Conservation (phyloP, 352 stramenopile genomes). For the Phytophthora constricta region DNA sequence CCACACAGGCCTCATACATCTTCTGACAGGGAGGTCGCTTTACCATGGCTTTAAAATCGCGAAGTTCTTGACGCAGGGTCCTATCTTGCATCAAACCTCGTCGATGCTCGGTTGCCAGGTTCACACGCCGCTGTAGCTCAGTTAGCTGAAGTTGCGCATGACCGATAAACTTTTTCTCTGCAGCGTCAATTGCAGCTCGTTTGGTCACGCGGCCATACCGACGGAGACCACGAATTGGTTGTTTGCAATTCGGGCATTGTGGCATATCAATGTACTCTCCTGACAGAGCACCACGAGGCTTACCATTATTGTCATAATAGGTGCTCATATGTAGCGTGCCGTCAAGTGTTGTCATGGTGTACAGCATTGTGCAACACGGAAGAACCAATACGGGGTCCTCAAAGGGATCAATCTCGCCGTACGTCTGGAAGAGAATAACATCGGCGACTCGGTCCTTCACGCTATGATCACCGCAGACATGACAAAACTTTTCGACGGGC, state of each 20-base stretch:
- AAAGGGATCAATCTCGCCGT: conserved; percentile 62
- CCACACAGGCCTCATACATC: conserved; percentile 39
- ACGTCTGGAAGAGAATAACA: conserved; percentile 64
- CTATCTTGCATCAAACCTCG: conserved; percentile 21
- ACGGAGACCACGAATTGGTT: conserved; percentile 46
- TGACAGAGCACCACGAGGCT: conserved; percentile 24
- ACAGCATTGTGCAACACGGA: conserved; percentile 72
- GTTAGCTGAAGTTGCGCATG: conserved; percentile 29
- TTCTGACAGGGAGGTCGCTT: conserved; percentile 41
- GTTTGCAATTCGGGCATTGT: conserved; percentile 56
- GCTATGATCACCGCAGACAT: conserved; percentile 48
- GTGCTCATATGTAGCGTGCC: conserved; percentile 47
- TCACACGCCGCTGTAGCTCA: conserved; percentile 30
- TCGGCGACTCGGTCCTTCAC: conserved; percentile 56
- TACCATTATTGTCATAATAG: conserved; percentile 43
- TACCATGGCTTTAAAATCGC: conserved; percentile 20
- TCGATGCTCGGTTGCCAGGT: conserved; percentile 21
- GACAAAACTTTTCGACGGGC: conserved; percentile 57
- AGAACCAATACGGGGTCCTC: conserved; percentile 76
- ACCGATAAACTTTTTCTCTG: conserved; percentile 57
- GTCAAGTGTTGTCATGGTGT: conserved; percentile 76
- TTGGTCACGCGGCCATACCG: conserved; percentile 57
- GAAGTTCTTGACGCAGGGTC: conserved; percentile 31
- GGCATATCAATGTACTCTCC: conserved; percentile 35
- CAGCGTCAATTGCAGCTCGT: conserved; percentile 41